These are phyloP conservation scores for Hypholoma sublateritium DNA, from an alignment of 768 basidiomycete genomes.

Conservation along the genomic window DNA sequence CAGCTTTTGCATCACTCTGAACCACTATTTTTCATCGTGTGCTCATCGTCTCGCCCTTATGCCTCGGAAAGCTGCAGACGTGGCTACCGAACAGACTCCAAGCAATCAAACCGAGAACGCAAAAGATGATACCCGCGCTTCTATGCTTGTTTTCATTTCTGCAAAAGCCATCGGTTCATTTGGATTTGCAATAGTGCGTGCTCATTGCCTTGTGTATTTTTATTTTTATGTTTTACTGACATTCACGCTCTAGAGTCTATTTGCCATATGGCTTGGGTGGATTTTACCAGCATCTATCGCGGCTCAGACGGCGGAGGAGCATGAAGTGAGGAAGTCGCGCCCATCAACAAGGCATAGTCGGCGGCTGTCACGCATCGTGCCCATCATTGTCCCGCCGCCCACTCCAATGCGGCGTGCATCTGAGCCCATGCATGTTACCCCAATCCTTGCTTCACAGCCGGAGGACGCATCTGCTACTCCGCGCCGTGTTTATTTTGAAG, in stretches of 20 bases:
- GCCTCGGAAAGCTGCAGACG: conserved; percentile 17
- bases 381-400: conserved; percentile 2
- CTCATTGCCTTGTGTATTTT: neutral
- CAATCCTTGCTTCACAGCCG: conserved; percentile 19
- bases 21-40: conserved; percentile 11
- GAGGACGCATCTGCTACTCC: conserved; percentile 13
- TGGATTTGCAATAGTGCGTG: conserved; percentile 39
- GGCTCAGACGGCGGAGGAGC: conserved; percentile 9
- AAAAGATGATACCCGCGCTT: conserved; percentile 14
- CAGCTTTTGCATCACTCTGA: conserved; percentile 6
- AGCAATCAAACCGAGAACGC: conserved; percentile 2
- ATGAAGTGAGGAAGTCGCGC: conserved; percentile 16
- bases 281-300: conserved; percentile 26
- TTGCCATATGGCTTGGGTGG: conserved; percentile 45
- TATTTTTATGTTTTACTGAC: conserved; percentile 5
- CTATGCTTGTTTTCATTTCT: conserved; percentile 32
- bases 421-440: conserved; percentile 19
- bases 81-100: conserved; percentile 9
- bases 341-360: conserved; percentile 12
- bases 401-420: conserved; percentile 20
- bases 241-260: conserved; percentile 34
- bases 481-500: conserved; percentile 33
- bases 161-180: conserved; percentile 32
- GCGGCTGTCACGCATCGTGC: conserved; percentile 6
- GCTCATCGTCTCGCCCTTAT: conserved; percentile 15